Evolutionary conservation across 202 grass and related monocot genomes (phyloP).

Genomic region (Schoenoplectus tabernaemontani): DNA sequence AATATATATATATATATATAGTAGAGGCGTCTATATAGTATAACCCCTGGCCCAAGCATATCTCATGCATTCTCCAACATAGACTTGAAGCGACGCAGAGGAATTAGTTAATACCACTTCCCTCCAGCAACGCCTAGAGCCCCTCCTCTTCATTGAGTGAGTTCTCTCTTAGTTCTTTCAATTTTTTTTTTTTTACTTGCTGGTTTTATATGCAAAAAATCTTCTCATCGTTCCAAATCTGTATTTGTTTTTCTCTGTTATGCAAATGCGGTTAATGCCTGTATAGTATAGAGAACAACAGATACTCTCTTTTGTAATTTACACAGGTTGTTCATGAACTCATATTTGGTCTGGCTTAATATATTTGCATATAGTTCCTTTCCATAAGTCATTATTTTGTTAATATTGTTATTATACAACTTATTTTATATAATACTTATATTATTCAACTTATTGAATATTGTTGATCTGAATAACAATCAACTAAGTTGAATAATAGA

Average conservation of each 20-base stretch:
- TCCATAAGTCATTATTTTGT: too few relatives aligned
- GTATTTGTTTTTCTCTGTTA: background rate
- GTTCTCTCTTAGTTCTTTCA: background rate
- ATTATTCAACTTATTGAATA: too few relatives aligned
- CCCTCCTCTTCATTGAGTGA: background rate
- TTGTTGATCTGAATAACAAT: too few relatives aligned
- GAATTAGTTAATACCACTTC: background rate
- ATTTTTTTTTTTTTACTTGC: background rate
- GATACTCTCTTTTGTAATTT: background rate
- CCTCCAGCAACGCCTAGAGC: background rate
- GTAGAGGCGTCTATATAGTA: background rate
- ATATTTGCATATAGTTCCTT: too few relatives aligned
- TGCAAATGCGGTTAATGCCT: background rate
- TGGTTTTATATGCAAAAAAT: background rate
- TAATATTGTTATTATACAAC: too few relatives aligned
- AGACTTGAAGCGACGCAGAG: background rate
- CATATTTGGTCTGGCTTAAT: background rate
- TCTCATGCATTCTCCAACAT: background rate
- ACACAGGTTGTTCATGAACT: too few relatives aligned
- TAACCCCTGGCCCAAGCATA: background rate
- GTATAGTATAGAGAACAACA: background rate
- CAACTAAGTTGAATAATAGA: too few relatives aligned
- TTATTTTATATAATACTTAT: too few relatives aligned
- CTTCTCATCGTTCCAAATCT: background rate
- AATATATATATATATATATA: too few relatives aligned